Conservation (phyloP, 495 filamentous ascomycete species). For the Corynascus novoguineensis region DNA sequence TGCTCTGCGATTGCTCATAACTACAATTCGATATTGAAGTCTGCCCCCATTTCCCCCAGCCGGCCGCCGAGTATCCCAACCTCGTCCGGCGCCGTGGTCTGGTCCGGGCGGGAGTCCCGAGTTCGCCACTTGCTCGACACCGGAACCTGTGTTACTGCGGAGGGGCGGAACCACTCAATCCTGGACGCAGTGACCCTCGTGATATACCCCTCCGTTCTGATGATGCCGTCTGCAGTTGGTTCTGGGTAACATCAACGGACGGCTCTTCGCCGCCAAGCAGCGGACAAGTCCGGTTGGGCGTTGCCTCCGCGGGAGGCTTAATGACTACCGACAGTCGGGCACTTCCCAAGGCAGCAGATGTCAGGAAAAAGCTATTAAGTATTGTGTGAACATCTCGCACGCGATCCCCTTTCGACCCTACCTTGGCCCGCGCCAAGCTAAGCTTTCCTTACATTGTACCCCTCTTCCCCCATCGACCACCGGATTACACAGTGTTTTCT, state of each 20-base stretch:
- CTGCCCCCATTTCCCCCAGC: background rate
- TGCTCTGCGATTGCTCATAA: background rate
- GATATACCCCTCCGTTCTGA: background rate
- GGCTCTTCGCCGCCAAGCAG: background rate
- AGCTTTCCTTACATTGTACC: too few species aligned
- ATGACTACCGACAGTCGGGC: slow-evolving; percentile 12
- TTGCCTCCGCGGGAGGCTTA: background rate
- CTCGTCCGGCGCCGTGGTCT: background rate
- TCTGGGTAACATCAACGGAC: slow-evolving; percentile 1
- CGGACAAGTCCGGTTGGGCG: background rate
- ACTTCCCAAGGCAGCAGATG: background rate
- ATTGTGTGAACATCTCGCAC: background rate
- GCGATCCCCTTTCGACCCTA: too few species aligned
- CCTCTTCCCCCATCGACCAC: too few species aligned
- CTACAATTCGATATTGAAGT: background rate
- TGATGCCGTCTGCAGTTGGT: background rate
- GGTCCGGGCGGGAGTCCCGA: background rate
- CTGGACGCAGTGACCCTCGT: background rate
- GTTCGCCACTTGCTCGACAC: background rate
- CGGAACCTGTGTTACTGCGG: background rate
- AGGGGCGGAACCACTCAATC: background rate
- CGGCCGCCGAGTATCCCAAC: background rate
- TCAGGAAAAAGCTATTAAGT: too few species aligned
- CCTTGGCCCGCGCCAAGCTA: too few species aligned
- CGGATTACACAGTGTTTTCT: too few species aligned